Conservation (phyloP, 1,284 basidiomycete genomes). For the Trichosporon sp. region DNA sequence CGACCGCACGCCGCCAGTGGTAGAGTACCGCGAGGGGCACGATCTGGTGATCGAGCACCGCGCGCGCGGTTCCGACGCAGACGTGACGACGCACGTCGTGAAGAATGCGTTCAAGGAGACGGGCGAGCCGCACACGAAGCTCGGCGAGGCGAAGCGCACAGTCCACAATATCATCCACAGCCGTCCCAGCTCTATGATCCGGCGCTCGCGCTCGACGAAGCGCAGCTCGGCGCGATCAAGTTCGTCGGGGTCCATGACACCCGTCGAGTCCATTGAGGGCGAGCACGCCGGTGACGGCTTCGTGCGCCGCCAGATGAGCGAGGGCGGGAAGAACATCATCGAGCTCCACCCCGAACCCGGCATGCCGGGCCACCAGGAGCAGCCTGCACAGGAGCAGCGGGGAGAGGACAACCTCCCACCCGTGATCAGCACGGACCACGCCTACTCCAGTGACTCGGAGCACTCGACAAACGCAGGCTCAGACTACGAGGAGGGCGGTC, state of each 20-base stretch:
- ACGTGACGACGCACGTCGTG: constrained; percentile 3
- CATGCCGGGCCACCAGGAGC: background rate
- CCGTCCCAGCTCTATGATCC: background rate
- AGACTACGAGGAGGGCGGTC: constrained; percentile 9
- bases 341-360: background rate
- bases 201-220: background rate
- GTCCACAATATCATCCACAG: background rate
- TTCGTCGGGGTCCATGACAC: background rate
- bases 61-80: constrained; percentile 52
- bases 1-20: constrained; percentile 35
- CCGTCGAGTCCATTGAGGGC: background rate
- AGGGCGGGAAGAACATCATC: background rate
- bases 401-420: background rate
- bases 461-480: constrained; percentile 19
- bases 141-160: background rate
- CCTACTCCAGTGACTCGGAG: constrained; percentile 1
- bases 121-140: background rate
- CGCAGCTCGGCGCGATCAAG: background rate
- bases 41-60: constrained; percentile 62
- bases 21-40: constrained; percentile 65
- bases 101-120: background rate
- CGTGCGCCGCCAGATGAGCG: background rate
- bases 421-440: background rate
- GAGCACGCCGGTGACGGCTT: background rate
- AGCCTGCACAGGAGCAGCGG: background rate